phyloP scores from a whole-genome alignment of 495 filamentous ascomycete species.

The Penicillium soppii region DNA sequence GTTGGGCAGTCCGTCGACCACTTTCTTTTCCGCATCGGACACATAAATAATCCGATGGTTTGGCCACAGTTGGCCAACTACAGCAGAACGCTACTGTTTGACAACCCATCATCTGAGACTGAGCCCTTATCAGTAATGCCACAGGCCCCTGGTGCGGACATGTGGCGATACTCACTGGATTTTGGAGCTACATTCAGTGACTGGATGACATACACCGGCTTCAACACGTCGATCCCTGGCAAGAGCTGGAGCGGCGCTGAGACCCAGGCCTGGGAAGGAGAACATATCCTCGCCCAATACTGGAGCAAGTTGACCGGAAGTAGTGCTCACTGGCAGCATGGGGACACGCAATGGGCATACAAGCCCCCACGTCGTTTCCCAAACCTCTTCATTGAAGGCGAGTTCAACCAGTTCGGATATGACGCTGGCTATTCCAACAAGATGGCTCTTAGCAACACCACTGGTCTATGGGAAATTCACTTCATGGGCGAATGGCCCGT shows the following conservation, averaged over 20 bases:
- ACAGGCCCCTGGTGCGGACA: conserved; percentile 62
- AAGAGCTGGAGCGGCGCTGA: conserved; percentile 60
- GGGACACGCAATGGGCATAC: conserved; percentile 47
- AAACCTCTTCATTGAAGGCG: conserved; percentile 62
- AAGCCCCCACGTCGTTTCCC: conserved; percentile 52
- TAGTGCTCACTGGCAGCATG: conserved; percentile 61
- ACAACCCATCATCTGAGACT: conserved; percentile 33
- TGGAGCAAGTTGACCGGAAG: conserved; percentile 65
- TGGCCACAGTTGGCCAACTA: conserved; percentile 57
- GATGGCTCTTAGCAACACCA: conserved; percentile 45
- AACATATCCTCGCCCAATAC: conserved; percentile 67
- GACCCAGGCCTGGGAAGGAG: conserved; percentile 61
- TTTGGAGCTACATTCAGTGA: conserved; percentile 61
- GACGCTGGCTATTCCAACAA: conserved; percentile 59
- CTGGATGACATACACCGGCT: conserved; percentile 56
- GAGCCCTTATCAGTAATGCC: conserved; percentile 53
- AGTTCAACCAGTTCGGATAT: conserved; percentile 67
- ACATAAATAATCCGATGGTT: conserved; percentile 58
- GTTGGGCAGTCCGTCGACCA: conserved; percentile 51
- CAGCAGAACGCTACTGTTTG: conserved; percentile 36
- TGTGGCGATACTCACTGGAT: conserved; percentile 63
- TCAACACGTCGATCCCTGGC: conserved; percentile 41
- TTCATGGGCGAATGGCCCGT: conserved; percentile 66
- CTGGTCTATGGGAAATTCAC: conserved; percentile 58
- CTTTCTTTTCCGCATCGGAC: conserved; percentile 56